Evolutionary conservation across 2,329 filamentous ascomycete species (phyloP).

Genomic region (Fusarium haematococcum): DNA sequence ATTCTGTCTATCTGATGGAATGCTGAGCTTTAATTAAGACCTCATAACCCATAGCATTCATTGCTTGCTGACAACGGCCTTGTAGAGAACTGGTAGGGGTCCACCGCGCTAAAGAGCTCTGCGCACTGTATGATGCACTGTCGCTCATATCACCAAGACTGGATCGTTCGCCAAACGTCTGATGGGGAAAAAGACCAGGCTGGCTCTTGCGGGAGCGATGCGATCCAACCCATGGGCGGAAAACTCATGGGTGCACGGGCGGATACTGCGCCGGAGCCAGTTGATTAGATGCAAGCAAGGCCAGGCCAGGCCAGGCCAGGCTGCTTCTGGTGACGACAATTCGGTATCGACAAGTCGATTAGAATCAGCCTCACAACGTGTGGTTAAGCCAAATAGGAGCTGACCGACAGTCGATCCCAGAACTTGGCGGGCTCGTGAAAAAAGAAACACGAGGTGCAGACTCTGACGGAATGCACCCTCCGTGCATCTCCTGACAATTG

Average conservation of each 20-base stretch:
- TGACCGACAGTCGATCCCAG: constrained; percentile 23
- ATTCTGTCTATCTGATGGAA: background rate
- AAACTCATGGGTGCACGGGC: constrained; percentile 32
- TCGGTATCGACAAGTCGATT: background rate
- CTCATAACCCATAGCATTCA: background rate
- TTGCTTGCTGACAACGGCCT: constrained; percentile 15
- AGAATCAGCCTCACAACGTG: constrained; percentile 26
- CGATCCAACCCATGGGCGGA: constrained; percentile 18
- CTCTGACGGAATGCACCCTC: constrained; percentile 35
- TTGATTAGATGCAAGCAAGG: background rate
- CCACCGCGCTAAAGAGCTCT: background rate
- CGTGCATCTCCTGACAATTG: constrained; percentile 34
- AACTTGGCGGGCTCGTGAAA: constrained; percentile 32
- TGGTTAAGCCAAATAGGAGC: background rate
- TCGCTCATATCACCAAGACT: constrained; percentile 6
- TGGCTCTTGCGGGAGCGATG: constrained; percentile 31
- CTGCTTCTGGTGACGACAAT: constrained; percentile 1
- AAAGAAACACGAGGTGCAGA: constrained; percentile 27
- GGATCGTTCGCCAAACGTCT: constrained; percentile 13
- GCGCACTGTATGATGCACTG: constrained; percentile 6
- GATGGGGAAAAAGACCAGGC: constrained; percentile 30
- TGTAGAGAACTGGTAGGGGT: constrained; percentile 17
- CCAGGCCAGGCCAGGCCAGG: background rate
- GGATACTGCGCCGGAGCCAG: constrained; percentile 14
- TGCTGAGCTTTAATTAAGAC: constrained; percentile 12